These are phyloP conservation scores for Zangia roseola DNA, from an alignment of 768 basidiomycete genomes.

Conservation along the genomic window DNA sequence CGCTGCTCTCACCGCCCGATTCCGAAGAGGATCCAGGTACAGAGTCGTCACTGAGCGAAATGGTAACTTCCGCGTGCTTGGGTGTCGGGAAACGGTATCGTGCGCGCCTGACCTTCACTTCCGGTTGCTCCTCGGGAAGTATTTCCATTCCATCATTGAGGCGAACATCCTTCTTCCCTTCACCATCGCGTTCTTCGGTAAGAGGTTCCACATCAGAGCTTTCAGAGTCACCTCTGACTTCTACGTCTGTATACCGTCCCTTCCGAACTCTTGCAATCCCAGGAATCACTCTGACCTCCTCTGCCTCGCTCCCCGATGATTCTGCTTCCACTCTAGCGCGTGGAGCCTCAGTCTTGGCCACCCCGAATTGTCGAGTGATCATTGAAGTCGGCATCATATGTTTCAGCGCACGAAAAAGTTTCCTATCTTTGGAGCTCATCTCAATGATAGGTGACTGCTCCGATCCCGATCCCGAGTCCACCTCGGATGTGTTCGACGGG, in stretches of 20 bases:
- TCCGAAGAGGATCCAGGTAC: constrained; percentile 8
- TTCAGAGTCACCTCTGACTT: constrained; percentile 63
- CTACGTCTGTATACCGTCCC: constrained; percentile 33
- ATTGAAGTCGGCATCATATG: constrained; percentile 58
- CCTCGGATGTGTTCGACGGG: constrained; percentile 15
- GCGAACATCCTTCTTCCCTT: neutral
- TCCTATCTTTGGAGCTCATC: constrained; percentile 34
- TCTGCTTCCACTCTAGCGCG: constrained; percentile 9
- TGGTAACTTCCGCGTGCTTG: constrained; percentile 12
- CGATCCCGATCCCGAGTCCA: constrained; percentile 24
- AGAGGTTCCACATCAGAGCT: constrained; percentile 44
- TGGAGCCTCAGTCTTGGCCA: constrained; percentile 8
- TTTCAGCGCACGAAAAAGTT: constrained; percentile 37
- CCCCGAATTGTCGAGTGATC: constrained; percentile 37
- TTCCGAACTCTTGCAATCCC: constrained; percentile 49
- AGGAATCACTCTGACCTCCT: constrained; percentile 44
- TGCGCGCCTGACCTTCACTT: constrained; percentile 24
- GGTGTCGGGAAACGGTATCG: constrained; percentile 4
- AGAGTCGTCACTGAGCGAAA: constrained; percentile 24
- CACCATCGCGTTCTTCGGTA: neutral
- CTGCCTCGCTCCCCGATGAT: constrained; percentile 32
- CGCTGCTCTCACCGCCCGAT: constrained; percentile 18
- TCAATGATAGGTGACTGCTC: constrained; percentile 10
- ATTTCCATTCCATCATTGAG: constrained; percentile 3
- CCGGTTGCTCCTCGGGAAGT: constrained; percentile 14